phyloP scores from a whole-genome alignment of 345 rosid genomes.

The Euphorbia tirucalli region DNA sequence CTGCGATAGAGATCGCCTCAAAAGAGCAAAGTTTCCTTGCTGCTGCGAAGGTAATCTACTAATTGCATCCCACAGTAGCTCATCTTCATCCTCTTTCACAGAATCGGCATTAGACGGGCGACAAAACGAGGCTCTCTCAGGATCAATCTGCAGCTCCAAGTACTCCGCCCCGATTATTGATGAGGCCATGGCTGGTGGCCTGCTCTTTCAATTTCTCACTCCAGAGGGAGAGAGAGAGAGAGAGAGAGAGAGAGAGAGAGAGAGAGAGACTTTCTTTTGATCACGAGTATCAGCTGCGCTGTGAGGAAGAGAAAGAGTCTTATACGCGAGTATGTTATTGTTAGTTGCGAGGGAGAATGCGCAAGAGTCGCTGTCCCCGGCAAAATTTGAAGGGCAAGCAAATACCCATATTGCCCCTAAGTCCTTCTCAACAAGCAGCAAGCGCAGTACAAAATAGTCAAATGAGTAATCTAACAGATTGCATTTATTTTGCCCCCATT shows the following conservation, averaged over 20 bases:
- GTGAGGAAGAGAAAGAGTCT: neutral
- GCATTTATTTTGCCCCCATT: too few species aligned
- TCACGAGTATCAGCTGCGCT: neutral
- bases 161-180: constrained; percentile 76
- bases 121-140: constrained; percentile 43
- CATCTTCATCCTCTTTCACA: constrained; percentile 66
- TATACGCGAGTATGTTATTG: neutral
- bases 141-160: constrained; percentile 64
- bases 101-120: constrained; percentile 69
- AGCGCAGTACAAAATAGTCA: neutral
- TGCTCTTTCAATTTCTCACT: neutral
- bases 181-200: constrained; percentile 29
- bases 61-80: constrained; percentile 75
- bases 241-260: too few species aligned
- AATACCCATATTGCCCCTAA: neutral
- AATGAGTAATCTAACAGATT: too few species aligned
- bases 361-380: neutral
- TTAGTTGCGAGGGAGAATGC: neutral
- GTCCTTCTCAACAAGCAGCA: neutral
- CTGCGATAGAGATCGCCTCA: constrained; percentile 42
- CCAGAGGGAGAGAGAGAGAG: neutral
- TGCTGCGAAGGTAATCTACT: constrained; percentile 62
- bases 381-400: neutral
- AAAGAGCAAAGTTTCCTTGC: constrained; percentile 43
- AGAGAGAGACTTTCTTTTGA: too few species aligned